Percentiles rank a stretch among this genome's conserved stretches.
phyloP scores from a whole-genome alignment of 2,329 filamentous ascomycete species.

The Fusarium sp. region DNA sequence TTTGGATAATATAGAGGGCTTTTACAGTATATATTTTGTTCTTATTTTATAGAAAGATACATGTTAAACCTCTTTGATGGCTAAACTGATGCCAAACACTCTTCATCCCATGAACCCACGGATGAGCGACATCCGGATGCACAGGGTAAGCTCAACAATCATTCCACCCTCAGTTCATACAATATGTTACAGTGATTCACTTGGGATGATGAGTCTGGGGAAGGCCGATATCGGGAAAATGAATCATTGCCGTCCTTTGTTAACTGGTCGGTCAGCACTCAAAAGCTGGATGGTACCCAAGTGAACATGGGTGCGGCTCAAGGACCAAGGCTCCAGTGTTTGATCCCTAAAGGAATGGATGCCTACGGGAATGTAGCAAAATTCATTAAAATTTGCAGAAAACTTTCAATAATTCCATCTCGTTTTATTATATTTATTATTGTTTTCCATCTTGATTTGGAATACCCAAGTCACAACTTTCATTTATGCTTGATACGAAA shows the following conservation, averaged over 20 bases:
- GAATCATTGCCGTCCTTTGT: background rate
- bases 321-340: background rate
- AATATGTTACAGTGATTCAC: background rate
- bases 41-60: background rate
- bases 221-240: background rate
- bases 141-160: background rate
- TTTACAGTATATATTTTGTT: background rate
- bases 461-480: background rate
- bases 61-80: background rate
- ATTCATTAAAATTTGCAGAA: background rate
- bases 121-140: background rate
- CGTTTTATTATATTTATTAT: background rate
- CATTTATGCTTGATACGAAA: background rate
- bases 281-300: background rate
- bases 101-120: too few species aligned
- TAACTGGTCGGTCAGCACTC: background rate
- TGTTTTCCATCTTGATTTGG: background rate
- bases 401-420: background rate
- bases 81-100: background rate
- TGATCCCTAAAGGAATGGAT: background rate
- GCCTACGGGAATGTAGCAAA: background rate
- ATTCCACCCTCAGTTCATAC: background rate
- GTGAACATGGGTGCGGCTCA: background rate
- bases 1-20: background rate
- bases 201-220: background rate